Evolutionary conservation across 352 stramenopile genomes (phyloP).

Genomic region (Phytophthora vignae): DNA sequence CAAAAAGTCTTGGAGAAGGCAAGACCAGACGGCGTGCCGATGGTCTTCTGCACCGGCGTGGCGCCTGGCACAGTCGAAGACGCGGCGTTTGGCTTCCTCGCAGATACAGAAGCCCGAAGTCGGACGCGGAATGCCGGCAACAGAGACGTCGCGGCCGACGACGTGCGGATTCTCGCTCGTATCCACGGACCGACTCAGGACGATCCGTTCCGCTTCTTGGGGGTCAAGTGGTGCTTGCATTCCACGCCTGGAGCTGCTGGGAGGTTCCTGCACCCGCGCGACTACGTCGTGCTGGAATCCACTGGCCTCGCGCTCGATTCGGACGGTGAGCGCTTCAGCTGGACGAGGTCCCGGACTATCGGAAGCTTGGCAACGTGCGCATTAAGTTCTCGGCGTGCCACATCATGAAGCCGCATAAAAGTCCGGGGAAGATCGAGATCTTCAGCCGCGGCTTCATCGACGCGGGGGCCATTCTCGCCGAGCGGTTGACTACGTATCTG

Average conservation of each 20-base stretch:
- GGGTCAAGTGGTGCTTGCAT: conserved; percentile 52
- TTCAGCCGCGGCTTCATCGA: conserved; percentile 53
- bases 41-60: conserved; percentile 39
- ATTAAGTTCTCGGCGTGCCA: conserved; percentile 46
- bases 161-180: conserved; percentile 35
- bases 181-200: conserved; percentile 46
- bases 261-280: conserved; percentile 49
- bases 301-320: conserved; percentile 52
- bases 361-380: conserved; percentile 31
- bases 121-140: conserved; percentile 30
- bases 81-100: conserved; percentile 43
- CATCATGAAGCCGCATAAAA: conserved; percentile 37
- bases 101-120: conserved; percentile 43
- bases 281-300: conserved; percentile 59
- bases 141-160: conserved; percentile 36
- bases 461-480: conserved; percentile 26
- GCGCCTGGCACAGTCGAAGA: conserved; percentile 52
- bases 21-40: conserved; percentile 29
- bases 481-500: conserved; percentile 35
- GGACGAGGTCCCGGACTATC: conserved; percentile 41
- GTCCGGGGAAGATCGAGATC: conserved; percentile 41
- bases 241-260: conserved; percentile 15
- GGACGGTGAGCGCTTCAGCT: conserved; percentile 36
- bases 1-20: conserved; percentile 35
- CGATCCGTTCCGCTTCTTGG: conserved; percentile 57